Conservation (phyloP, 495 filamentous ascomycete genomes). For the Apiosordaria backusii region DNA sequence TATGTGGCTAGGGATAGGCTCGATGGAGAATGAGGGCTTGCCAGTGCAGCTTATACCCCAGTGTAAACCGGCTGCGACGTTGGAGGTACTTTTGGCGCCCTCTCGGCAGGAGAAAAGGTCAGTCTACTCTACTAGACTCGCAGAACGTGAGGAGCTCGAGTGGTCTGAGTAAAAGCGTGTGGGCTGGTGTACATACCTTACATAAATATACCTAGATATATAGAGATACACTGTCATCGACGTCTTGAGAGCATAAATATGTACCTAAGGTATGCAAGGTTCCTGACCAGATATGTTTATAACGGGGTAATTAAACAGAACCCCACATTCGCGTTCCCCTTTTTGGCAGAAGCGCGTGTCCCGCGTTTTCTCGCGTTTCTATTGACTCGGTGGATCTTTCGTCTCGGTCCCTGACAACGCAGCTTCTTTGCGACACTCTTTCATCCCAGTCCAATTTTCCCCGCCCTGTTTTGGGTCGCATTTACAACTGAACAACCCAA, state of each 20-base stretch:
- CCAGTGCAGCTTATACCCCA: not conserved
- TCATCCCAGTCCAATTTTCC: conserved; percentile 8
- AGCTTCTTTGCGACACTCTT: not conserved
- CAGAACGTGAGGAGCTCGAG: not conserved
- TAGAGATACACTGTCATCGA: too few relatives aligned
- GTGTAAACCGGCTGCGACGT: not conserved
- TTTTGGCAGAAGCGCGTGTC: conserved; percentile 25
- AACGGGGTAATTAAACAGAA: conserved; percentile 23
- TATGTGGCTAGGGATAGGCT: not conserved
- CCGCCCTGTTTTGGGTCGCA: not conserved
- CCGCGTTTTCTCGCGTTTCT: conserved; percentile 38
- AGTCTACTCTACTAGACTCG: not conserved
- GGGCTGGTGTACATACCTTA: too few relatives aligned
- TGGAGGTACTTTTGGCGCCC: not conserved
- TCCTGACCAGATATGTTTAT: not conserved
- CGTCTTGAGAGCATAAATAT: too few relatives aligned
- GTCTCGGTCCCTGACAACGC: conserved; percentile 1
- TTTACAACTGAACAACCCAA: not conserved
- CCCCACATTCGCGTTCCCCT: conserved; percentile 11
- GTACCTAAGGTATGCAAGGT: too few relatives aligned
- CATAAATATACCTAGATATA: too few relatives aligned
- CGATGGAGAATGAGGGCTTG: not conserved
- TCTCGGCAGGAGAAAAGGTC: not conserved
- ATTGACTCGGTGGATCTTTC: conserved; percentile 19
- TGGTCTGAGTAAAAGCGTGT: not conserved